Evolutionary conservation across 176 grass and related monocot genomes (phyloP), one percentile per base, ranked within the genome.

Genomic region (Tuctoria greenei): DNA sequence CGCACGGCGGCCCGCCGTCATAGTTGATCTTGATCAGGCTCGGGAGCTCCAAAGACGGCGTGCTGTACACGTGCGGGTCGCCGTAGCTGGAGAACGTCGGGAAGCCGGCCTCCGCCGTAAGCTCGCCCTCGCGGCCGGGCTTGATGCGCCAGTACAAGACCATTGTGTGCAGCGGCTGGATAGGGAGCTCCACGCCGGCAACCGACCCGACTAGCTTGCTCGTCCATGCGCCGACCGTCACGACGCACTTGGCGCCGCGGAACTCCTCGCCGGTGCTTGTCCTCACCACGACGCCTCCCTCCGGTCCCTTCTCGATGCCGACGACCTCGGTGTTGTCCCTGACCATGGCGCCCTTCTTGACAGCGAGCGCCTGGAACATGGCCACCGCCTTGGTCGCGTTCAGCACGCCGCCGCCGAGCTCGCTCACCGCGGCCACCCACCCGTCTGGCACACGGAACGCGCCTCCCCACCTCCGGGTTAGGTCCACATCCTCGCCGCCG

Each of bases 21-120:
- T 86, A 90, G 66, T 61, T 86, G 45, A 96, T 88, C 79, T 96
- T 96, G 67, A 96, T 86, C 51, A 96, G 84, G 63, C 86, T 74
- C 1, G 93, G 87, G 31, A 83, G 88, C 87, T 96, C 93, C 24
- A 90, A 12, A 23, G 86, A 90, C 26, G 89, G 93, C 47, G 89
- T 96, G 65, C 94, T 76, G 49, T 97, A 97, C 47, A 97, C 72
- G 86, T 91, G 91, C 4, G 81, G 74, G 0, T 84, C 57, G 13
- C 91, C 91, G 71, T 93, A 97, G 82, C 94, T 91, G 0, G 91
- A 86, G 78, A 97, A 97, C 65, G 94, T 93, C 45, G 94, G 94
- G 67, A 97, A 97, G 0, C 91, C 91, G 60, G 73, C 49, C 47
- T 83, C 84, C 49, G 84, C 26, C 0, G 84, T 75, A 5, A 97